Evolutionary conservation across 208 protist species (phyloP), one percentile per base, ranked within the genome.

Genomic region (Leishmania martiniquensis): DNA sequence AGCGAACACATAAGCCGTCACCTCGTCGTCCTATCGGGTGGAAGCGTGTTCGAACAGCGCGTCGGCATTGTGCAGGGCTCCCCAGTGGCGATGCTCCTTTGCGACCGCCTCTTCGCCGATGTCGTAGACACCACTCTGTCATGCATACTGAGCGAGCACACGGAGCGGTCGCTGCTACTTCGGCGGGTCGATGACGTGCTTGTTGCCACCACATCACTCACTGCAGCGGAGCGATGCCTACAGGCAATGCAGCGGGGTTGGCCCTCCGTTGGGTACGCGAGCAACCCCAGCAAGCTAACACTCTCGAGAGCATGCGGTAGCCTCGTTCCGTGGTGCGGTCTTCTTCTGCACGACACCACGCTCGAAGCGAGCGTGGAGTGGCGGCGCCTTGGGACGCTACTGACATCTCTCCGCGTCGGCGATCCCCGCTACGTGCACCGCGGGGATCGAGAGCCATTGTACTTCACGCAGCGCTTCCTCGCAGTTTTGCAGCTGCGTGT

Each of bases 181-280:
- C 87, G 92, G 12, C 92, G 92, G 32, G 89, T 96, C 20, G 92
- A 96, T 74, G 92, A 96, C 75, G 82, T 96, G 54, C 75, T 96
- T 22, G 80, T 96, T 51, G 84, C 88, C 44, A 91, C 87, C 7
- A 78, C 82, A 29, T 93, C 92, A 1, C 44, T 60, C 49, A 75
- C 87, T n/a, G 90, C 92, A 2, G 90, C 84, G 52, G 62, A 71
- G 59, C 72, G 81, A 13, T 96, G 92, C 72, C 52, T 81, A 55
- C 69, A 45, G 9, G 88, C 86, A 63, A 71, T 94, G 57, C 69
- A 69, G 42, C 13, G 47, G 32, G 92, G 89, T 22, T 96, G 88
- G 88, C 83, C 85, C 4, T 82, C 84, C 9, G 83, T 91, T 10
- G 92, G 90, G 65, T 96, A 93, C 75, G 29, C 32, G 12, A 80